Evolutionary conservation across 2,329 filamentous ascomycete genomes (phyloP).

Genomic region (Cercospora sojina): DNA sequence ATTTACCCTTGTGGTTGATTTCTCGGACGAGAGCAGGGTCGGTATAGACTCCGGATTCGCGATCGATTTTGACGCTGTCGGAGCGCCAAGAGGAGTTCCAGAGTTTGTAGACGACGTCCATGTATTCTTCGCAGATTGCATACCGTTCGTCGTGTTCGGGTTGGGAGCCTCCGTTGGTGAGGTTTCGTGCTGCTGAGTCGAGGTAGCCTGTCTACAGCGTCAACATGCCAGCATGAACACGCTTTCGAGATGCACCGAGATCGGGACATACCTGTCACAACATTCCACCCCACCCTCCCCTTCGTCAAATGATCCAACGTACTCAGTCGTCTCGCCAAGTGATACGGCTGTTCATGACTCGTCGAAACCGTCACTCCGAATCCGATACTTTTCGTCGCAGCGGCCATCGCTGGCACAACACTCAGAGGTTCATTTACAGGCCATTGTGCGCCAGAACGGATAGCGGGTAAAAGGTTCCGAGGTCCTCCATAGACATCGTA

Average conservation of each 20-base stretch:
- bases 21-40: conserved; percentile 58
- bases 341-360: conserved; percentile 68
- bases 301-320: conserved; percentile 68
- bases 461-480: conserved; percentile 58
- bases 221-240: not conserved
- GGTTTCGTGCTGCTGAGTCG: conserved; percentile 64
- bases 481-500: conserved; percentile 70
- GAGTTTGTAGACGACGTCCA: conserved; percentile 62
- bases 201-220: conserved; percentile 52
- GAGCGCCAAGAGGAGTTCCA: conserved; percentile 66
- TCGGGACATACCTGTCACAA: conserved; percentile 60
- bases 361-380: conserved; percentile 68
- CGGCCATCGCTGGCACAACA: conserved; percentile 65
- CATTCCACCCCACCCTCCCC: conserved; percentile 40
- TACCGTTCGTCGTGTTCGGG: conserved; percentile 66
- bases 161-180: conserved; percentile 57
- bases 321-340: conserved; percentile 62
- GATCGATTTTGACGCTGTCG: conserved; percentile 63
- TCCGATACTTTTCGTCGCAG: conserved; percentile 64
- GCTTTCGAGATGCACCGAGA: too few relatives aligned
- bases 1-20: conserved; percentile 66
- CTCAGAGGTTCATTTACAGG: conserved; percentile 68
- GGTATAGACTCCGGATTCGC: conserved; percentile 60
- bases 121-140: conserved; percentile 62
- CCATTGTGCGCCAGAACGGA: conserved; percentile 65